Base-by-base conservation (phyloP, 2,329 filamentous ascomycete species). In the Rutstroemia sp. region DNA sequence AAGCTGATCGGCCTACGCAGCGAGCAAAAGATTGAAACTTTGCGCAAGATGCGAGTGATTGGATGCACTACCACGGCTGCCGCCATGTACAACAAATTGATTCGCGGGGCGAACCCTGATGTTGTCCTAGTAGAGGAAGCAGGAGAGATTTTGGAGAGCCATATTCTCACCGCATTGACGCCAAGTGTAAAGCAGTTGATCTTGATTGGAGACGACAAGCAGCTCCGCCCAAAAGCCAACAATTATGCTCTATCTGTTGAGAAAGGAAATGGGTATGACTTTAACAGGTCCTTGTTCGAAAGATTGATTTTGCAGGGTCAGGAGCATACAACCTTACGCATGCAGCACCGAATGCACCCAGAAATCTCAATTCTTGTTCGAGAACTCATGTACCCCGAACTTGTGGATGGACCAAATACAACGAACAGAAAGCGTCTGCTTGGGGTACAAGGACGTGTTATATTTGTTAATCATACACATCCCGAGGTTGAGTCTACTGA, bases 171-270 rank as follows among this genome's bases (percentile, higher is more conserved):
- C 0, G 79, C 86, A 0, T 63, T 89, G 56, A 73, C 75, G 0
- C 67, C 76, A 0, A 69, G 75, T 0, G 80, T 80, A 0, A 78
- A 86, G 58, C 84, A 89, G 40, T 66, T 89, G 1, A 77, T 89
- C 0, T 68, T 88, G 2, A 89, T 90, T 10, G 87, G 87, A 0
- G 87, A 90, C 54, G 86, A 90, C 65, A 79, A 86, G 54, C 87
- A 90, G 60, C 75, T 90, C 0, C 80, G 86, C 0, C 87, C 87
- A 0, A 88, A 89, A 62, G 74, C 81, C 54, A 83, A 79, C 51
- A 44, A 25, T 3, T 88, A 83, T 60, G 69, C 67, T 0, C 68
- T 90, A 0, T 81, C 75, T 0, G 76, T 85, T 0, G 86, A 89
- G 60, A 78, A 80, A 23, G 84, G 83, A 0, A 74, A 80, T 6